Percentiles rank a stretch among this genome's conserved stretches.
phyloP scores from a whole-genome alignment of 208 protist genomes.

The Strigomonas culicis region DNA sequence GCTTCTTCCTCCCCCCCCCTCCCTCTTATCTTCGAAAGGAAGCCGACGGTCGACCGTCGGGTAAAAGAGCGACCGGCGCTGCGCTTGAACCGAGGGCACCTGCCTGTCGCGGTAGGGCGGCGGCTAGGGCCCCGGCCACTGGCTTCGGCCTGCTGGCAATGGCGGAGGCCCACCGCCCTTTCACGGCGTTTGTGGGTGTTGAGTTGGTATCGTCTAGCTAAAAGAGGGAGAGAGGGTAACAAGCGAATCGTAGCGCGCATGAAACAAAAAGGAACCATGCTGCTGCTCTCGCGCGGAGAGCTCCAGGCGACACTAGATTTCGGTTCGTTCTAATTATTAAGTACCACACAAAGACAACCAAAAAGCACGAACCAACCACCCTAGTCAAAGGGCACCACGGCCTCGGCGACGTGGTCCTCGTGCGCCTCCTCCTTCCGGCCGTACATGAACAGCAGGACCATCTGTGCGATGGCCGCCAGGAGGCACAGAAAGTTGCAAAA shows the following conservation, averaged over 20 bases:
- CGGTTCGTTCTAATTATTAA: neutral
- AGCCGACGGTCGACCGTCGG: neutral
- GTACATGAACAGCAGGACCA: constrained; percentile 45
- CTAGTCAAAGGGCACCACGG: constrained; percentile 41
- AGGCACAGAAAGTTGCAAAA: constrained; percentile 35
- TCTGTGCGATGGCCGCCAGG: constrained; percentile 30
- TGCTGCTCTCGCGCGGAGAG: no score
- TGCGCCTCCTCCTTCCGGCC: constrained; percentile 19
- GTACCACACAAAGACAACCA: neutral
- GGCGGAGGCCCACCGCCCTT: no score
- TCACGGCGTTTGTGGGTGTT: neutral
- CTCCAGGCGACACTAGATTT: no score
- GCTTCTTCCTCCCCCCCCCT: neutral
- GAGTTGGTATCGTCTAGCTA: no score
- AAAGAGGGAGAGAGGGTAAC: no score
- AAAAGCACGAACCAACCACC: neutral
- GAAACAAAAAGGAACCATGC: no score
- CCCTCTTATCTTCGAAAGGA: neutral
- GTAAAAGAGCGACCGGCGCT: no score
- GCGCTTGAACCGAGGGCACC: no score
- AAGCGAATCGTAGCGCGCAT: no score
- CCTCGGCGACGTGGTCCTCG: constrained; percentile 35
- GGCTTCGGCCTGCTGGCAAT: no score
- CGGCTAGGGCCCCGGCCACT: no score
- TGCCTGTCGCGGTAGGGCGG: no score